Percentiles rank a stretch among this genome's conserved stretches.
These are phyloP conservation scores for Poronia punctata DNA, from an alignment of 495 filamentous ascomycete genomes.

Conservation along the genomic window DNA sequence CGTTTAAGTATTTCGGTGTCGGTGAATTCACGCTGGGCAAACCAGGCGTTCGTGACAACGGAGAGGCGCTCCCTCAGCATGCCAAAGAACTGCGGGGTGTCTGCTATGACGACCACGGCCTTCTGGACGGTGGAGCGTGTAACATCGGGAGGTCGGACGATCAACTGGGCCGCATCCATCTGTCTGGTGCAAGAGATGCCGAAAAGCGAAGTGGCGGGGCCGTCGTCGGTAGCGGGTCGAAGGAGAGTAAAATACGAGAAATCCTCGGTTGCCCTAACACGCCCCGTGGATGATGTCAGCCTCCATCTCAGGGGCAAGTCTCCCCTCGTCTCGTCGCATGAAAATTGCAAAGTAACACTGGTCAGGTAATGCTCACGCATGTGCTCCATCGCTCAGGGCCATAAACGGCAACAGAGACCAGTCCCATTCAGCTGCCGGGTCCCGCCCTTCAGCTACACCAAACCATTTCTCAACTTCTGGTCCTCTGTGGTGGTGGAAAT, in stretches of 20 bases:
- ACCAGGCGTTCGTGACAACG: constrained; percentile 92
- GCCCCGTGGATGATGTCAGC: constrained; percentile 6
- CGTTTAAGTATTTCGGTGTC: constrained; percentile 53
- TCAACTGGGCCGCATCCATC: constrained; percentile 69
- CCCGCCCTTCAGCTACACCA: constrained; percentile 65
- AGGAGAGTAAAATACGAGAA: constrained; percentile 97
- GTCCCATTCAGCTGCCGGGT: constrained; percentile 81
- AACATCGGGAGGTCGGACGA: constrained; percentile 76
- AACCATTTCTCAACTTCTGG: constrained; percentile 93
- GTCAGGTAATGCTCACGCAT: constrained; percentile 56
- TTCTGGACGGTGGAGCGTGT: constrained; percentile 96
- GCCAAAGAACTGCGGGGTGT: constrained; percentile 74
- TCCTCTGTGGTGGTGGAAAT: constrained; percentile 94
- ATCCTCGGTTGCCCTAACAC: constrained; percentile 75
- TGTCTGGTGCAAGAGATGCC: constrained; percentile 94
- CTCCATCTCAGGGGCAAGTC: not conserved
- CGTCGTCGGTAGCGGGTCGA: constrained; percentile 50
- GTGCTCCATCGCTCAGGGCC: constrained; percentile 94
- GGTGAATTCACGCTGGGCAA: constrained; percentile 77
- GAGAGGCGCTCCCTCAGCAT: constrained; percentile 76
- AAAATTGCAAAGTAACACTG: not conserved
- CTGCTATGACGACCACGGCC: constrained; percentile 93
- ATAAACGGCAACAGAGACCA: constrained; percentile 94
- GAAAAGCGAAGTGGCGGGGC: constrained; percentile 78
- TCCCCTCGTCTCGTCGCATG: too few species aligned